Evolutionary conservation across 2,329 filamentous ascomycete species (phyloP).

Genomic region (Zopfia rhizophila): DNA sequence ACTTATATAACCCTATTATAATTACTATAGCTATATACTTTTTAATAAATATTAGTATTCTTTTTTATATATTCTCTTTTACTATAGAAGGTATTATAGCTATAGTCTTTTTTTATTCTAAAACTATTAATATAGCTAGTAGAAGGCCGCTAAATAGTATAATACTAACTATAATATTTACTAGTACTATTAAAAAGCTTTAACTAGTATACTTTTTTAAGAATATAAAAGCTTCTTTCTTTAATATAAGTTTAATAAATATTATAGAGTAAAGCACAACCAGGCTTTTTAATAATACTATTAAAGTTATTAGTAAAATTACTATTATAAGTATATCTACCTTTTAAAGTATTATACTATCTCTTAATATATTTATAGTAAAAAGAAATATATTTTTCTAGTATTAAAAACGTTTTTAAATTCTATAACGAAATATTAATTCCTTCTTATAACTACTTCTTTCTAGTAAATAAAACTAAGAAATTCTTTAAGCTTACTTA

Average conservation of each 20-base stretch:
- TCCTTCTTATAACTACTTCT: conserved; percentile 27
- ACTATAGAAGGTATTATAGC: no score
- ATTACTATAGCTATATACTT: no score
- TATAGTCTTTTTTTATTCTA: no score
- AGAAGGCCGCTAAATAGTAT: conserved; percentile 20
- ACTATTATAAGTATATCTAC: conserved; percentile 18
- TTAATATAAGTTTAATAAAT: conserved; percentile 21
- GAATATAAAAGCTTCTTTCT: conserved; percentile 25
- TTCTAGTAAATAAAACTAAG: conserved; percentile 16
- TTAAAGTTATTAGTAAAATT: conserved; percentile 19
- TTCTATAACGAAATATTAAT: conserved; percentile 22
- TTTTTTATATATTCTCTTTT: no score
- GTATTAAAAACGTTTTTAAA: conserved; percentile 20
- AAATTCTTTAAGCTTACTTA: conserved; percentile 22
- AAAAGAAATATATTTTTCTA: conserved; percentile 23
- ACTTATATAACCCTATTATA: no score
- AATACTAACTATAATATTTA: conserved; percentile 18
- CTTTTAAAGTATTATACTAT: conserved; percentile 8
- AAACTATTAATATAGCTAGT: conserved; percentile 19
- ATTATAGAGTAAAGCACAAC: conserved; percentile 16
- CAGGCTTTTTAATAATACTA: conserved; percentile 17
- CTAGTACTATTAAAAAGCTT: conserved; percentile 16
- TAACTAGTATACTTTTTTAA: conserved; percentile 23
- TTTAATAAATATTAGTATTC: no score
- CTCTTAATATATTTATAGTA: conserved; percentile 16